phyloP scores from a whole-genome alignment of 129 eudicot species.

The Kitagawia praeruptora region DNA sequence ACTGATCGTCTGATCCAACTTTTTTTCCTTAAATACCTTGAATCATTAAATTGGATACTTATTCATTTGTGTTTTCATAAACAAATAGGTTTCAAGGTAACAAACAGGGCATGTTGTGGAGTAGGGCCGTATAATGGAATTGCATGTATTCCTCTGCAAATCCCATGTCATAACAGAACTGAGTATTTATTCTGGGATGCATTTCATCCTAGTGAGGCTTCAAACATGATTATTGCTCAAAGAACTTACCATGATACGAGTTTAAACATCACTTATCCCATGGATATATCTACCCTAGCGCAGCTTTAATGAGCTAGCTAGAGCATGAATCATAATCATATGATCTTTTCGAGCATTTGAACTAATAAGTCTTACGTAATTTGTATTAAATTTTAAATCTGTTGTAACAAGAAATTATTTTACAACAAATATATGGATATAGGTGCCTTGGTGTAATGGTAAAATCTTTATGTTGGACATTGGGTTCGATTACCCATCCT shows the following conservation, averaged over 20 bases:
- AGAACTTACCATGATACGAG: background rate
- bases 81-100: constrained; percentile 24
- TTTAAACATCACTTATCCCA: constrained; percentile 8
- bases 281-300: constrained; percentile 13
- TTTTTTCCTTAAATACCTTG: background rate
- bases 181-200: constrained; percentile 44
- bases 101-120: constrained; percentile 34
- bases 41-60: background rate
- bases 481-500: too few relatives aligned
- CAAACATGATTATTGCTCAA: background rate
- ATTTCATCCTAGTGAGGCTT: constrained; percentile 40
- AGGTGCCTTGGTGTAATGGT: too few relatives aligned
- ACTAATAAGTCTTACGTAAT: background rate
- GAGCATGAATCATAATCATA: background rate
- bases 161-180: constrained; percentile 34
- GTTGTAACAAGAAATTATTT: background rate
- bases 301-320: background rate
- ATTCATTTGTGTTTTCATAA: background rate
- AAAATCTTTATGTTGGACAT: too few relatives aligned
- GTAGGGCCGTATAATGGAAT: constrained; percentile 18
- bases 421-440: too few relatives aligned
- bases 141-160: constrained; percentile 22
- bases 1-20: background rate
- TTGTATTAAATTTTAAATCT: background rate
- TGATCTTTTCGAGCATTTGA: background rate